phyloP scores from a whole-genome alignment of 2,329 filamentous ascomycete genomes.

The Trichoderma endophyticum region DNA sequence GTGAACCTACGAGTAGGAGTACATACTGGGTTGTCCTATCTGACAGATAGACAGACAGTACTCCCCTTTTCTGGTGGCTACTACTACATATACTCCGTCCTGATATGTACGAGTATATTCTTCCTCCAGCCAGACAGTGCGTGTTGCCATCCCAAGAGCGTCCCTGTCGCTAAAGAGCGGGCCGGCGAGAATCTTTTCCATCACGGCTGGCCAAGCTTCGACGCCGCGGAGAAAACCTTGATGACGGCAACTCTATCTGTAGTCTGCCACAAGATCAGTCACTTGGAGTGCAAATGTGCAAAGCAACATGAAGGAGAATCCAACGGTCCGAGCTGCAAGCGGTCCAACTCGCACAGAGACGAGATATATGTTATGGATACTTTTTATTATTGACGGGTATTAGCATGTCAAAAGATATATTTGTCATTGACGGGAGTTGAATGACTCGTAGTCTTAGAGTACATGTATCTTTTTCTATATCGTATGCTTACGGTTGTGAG shows the following conservation, averaged over 20 bases:
- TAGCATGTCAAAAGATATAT: too few relatives aligned
- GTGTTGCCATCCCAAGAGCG: neutral
- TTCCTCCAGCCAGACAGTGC: neutral
- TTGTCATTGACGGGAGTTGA: too few relatives aligned
- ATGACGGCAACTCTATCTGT: neutral
- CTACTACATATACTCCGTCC: neutral
- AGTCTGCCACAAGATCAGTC: neutral
- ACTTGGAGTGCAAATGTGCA: neutral
- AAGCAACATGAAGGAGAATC: neutral
- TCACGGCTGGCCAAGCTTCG: neutral
- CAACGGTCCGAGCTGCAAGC: neutral
- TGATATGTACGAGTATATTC: neutral
- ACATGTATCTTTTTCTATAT: too few relatives aligned
- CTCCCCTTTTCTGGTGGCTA: slow-evolving; percentile 2
- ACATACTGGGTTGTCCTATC: neutral
- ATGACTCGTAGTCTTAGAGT: too few relatives aligned
- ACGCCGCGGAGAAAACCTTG: neutral
- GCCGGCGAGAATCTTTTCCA: slow-evolving; percentile 1
- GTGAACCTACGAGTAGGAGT: too few relatives aligned
- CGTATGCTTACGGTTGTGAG: too few relatives aligned
- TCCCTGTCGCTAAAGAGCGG: slow-evolving; percentile 7
- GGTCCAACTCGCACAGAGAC: neutral
- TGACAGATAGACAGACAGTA: neutral
- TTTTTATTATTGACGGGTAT: too few relatives aligned
- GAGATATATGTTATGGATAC: too few relatives aligned